These are phyloP conservation scores for Crithidia acanthocephali DNA, from an alignment of 208 protist genomes.

Conservation along the genomic window DNA sequence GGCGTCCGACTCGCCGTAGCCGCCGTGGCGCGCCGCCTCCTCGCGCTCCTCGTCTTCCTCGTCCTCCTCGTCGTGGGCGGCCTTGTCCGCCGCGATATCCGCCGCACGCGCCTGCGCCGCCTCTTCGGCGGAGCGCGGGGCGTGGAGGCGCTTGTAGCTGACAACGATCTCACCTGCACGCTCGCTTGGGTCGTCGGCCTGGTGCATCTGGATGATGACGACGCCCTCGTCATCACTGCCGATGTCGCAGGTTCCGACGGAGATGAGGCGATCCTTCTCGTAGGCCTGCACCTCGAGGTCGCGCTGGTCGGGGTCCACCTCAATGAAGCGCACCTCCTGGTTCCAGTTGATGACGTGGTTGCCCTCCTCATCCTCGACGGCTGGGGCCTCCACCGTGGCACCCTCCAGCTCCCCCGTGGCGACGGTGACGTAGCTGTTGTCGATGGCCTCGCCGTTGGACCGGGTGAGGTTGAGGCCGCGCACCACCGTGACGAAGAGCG, in stretches of 20 bases:
- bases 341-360: constrained; percentile 79
- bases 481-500: constrained; percentile 81
- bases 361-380: constrained; percentile 44
- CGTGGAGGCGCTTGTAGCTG: constrained; percentile 79
- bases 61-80: constrained; percentile 15
- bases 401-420: constrained; percentile 80
- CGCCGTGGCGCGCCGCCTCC: constrained; percentile 16
- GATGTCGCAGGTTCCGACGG: constrained; percentile 46
- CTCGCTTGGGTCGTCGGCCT: constrained; percentile 43
- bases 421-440: constrained; percentile 60
- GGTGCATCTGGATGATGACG: constrained; percentile 66
- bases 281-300: constrained; percentile 66
- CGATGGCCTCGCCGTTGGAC: constrained; percentile 44
- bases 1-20: constrained; percentile 2
- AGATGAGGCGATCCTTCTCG: constrained; percentile 61
- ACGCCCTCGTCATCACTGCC: constrained; percentile 50
- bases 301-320: constrained; percentile 48
- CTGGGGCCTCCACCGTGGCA: constrained; percentile 59
- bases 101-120: constrained; percentile 2
- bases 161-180: constrained; percentile 74
- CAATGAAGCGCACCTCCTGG: constrained; percentile 91
- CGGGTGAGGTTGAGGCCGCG: constrained; percentile 72
- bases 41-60: constrained; percentile 37
- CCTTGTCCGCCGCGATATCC: background rate
- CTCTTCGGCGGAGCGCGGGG: constrained; percentile 16